Percentiles rank a stretch among this genome's conserved stretches.
Evolutionary conservation across 2,329 filamentous ascomycete species (phyloP).

Genomic region (Xylaria sp.): DNA sequence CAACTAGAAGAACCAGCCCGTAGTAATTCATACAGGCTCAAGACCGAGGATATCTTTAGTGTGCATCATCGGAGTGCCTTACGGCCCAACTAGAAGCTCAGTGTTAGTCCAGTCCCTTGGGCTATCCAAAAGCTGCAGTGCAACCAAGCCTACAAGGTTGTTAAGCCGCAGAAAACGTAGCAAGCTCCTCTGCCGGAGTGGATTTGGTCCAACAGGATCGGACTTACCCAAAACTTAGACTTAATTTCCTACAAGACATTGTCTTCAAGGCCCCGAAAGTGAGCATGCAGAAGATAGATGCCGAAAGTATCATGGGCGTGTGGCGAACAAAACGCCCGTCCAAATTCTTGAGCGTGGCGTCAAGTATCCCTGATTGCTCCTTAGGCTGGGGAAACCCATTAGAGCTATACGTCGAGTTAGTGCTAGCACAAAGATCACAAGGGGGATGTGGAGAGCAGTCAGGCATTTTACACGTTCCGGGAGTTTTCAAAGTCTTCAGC

Average conservation of each 20-base stretch:
- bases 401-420: neutral
- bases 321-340: neutral
- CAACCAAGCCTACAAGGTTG: neutral
- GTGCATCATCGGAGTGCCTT: neutral
- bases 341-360: neutral
- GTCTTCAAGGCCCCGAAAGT: neutral
- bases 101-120: neutral
- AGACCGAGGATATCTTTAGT: conserved; percentile 1
- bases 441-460: neutral
- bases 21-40: neutral
- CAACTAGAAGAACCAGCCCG: neutral
- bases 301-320: neutral
- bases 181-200: neutral
- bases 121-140: neutral
- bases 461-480: neutral
- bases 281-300: neutral
- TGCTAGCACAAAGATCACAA: neutral
- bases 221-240: neutral
- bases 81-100: neutral
- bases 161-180: neutral
- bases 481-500: neutral
- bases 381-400: neutral
- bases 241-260: neutral
- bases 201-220: neutral
- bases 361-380: neutral